phyloP scores from a whole-genome alignment of 2,329 filamentous ascomycete species.

The Diaporthe velutina region DNA sequence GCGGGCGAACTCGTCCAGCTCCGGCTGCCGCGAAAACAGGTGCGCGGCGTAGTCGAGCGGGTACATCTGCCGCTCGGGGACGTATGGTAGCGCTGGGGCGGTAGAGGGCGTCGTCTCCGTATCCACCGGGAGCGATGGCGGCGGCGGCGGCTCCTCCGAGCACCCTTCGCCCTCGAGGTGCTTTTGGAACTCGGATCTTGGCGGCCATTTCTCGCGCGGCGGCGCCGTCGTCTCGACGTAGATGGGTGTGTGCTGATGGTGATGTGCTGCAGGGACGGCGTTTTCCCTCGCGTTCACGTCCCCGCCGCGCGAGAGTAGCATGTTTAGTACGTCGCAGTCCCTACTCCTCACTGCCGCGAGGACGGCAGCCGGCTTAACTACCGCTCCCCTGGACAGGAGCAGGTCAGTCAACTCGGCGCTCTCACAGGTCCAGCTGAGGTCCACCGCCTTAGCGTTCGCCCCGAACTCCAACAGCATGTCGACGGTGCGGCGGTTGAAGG shows the following conservation, averaged over 20 bases:
- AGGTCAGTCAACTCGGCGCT: neutral
- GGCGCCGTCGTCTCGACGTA: neutral
- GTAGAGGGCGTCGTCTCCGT: neutral
- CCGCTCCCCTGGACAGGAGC: constrained; percentile 1
- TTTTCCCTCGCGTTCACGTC: constrained; percentile 15
- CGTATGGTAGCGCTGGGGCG: neutral
- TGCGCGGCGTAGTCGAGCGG: constrained; percentile 18
- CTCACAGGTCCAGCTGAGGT: neutral
- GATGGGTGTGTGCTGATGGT: neutral
- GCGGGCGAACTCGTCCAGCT: neutral
- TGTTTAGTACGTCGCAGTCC: neutral
- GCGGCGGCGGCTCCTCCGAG: neutral
- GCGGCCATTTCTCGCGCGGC: neutral
- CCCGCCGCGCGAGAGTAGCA: neutral
- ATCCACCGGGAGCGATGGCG: neutral
- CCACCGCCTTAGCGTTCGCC: constrained; percentile 4
- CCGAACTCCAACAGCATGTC: constrained; percentile 5
- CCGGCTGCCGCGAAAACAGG: neutral
- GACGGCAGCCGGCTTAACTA: neutral
- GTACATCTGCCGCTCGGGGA: neutral
- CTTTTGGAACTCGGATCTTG: neutral
- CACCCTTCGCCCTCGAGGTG: neutral
- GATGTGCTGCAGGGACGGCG: neutral
- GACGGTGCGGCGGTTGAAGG: constrained; percentile 9
- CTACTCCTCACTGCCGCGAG: constrained; percentile 1